Conservation (phyloP, 495 filamentous ascomycete genomes). For the Podospora pseudoanserina region DNA sequence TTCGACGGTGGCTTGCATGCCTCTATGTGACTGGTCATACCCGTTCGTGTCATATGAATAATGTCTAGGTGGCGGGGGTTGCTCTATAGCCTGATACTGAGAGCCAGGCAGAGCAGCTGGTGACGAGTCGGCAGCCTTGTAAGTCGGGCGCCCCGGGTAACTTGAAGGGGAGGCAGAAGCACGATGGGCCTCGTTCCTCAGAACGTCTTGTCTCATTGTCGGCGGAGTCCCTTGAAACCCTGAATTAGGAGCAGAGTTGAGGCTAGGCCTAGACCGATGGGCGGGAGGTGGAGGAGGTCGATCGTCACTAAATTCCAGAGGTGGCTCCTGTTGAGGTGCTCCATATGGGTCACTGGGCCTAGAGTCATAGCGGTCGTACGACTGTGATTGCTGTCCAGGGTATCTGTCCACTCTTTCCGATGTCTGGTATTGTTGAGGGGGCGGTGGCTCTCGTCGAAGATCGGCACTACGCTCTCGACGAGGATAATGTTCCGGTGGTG, state of each 20-base stretch:
- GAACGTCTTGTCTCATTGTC: slow-evolving; percentile 48
- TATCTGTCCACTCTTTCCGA: slow-evolving; percentile 35
- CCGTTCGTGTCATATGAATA: slow-evolving; percentile 45
- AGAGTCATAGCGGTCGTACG: slow-evolving; percentile 25
- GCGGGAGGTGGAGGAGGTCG: slow-evolving; percentile 46
- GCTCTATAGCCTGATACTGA: slow-evolving; percentile 32
- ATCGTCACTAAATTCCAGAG: slow-evolving; percentile 27
- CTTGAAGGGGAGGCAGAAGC: slow-evolving; percentile 32
- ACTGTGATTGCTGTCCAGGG: slow-evolving; percentile 24
- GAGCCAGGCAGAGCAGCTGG: slow-evolving; percentile 30
- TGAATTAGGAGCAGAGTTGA: slow-evolving; percentile 34
- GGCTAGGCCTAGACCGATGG: slow-evolving; percentile 40
- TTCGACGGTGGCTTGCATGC: slow-evolving; percentile 67
- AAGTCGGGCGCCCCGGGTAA: slow-evolving; percentile 47
- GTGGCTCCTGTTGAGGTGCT: slow-evolving; percentile 16
- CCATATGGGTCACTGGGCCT: slow-evolving; percentile 19
- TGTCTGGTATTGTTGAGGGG: slow-evolving; percentile 31
- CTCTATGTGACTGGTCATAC: slow-evolving; percentile 43
- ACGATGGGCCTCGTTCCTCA: slow-evolving; percentile 47
- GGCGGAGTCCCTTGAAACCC: slow-evolving; percentile 33
- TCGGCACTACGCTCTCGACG: slow-evolving; percentile 27
- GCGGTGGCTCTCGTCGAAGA: slow-evolving; percentile 29
- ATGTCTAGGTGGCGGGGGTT: slow-evolving; percentile 40
- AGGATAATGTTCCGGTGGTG: slow-evolving; percentile 26
- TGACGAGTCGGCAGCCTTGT: slow-evolving; percentile 44